Evolutionary conservation across 192 early-diverging fungal species (phyloP).

Genomic region (Backusella circina): DNA sequence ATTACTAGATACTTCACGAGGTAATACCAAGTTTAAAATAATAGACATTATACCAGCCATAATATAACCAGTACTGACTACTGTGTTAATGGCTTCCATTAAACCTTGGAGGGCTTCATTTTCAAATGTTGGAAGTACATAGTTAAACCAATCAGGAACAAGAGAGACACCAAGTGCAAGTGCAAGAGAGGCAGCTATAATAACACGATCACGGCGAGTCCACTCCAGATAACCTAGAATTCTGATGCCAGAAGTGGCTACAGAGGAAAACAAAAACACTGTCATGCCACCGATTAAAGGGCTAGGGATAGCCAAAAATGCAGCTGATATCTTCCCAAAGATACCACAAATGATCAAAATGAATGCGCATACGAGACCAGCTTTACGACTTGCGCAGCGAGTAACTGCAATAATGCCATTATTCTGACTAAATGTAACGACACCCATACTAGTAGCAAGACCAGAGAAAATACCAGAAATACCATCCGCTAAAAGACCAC

Average conservation of each 20-base stretch:
- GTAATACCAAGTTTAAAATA: constrained; percentile 38
- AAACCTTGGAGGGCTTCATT: constrained; percentile 39
- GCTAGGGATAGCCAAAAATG: constrained; percentile 43
- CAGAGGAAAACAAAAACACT: constrained; percentile 47
- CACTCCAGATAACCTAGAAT: constrained; percentile 49
- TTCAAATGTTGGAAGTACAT: constrained; percentile 38
- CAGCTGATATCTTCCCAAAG: constrained; percentile 48
- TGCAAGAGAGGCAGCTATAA: constrained; percentile 42
- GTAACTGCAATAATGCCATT: constrained; percentile 56
- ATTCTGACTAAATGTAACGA: constrained; percentile 54
- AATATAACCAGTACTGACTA: constrained; percentile 44
- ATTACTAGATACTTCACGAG: constrained; percentile 5
- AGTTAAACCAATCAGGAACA: constrained; percentile 47
- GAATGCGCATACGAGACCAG: constrained; percentile 52
- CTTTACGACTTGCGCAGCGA: constrained; percentile 48
- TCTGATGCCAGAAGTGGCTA: constrained; percentile 53
- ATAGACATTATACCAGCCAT: constrained; percentile 41
- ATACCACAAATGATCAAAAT: constrained; percentile 51
- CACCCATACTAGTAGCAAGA: constrained; percentile 44
- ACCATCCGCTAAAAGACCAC: constrained; percentile 50
- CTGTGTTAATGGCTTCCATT: constrained; percentile 40
- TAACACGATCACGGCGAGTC: constrained; percentile 54
- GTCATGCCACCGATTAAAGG: constrained; percentile 54
- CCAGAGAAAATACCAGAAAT: constrained; percentile 39
- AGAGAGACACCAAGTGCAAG: constrained; percentile 47